Evolutionary conservation across 164 flowering plant genomes (phyloP).

Genomic region (Chimonanthus salicifolius): DNA sequence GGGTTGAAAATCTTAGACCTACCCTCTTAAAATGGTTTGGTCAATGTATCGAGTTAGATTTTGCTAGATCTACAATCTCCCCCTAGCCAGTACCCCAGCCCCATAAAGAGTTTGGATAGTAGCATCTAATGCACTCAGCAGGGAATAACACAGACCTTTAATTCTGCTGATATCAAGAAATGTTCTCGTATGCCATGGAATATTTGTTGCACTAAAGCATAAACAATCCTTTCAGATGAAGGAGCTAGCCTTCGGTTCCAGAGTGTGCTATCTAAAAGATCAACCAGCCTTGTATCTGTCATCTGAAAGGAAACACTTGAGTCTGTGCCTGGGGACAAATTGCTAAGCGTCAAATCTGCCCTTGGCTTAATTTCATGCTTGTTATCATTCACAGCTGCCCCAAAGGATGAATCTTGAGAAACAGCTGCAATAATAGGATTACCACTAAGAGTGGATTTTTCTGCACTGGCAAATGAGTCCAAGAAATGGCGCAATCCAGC

Average conservation of each 20-base stretch:
- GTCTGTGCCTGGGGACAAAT: conserved; percentile 57
- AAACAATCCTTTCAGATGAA: conserved; percentile 93
- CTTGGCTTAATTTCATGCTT: conserved; percentile 59
- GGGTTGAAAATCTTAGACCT: too few relatives aligned
- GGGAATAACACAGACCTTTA: conserved; percentile 47
- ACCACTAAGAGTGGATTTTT: conserved; percentile 37
- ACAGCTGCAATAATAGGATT: conserved; percentile 27
- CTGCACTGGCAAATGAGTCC: conserved; percentile 83
- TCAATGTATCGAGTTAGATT: too few relatives aligned
- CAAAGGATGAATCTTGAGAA: conserved; percentile 50
- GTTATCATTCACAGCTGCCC: conserved; percentile 36
- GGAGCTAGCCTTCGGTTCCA: conserved; percentile 98
- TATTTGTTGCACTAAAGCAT: conserved; percentile 94
- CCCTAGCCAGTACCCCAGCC: too few relatives aligned
- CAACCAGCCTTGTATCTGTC: conserved; percentile 82
- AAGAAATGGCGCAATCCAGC: conserved; percentile 93
- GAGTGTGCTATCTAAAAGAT: conserved; percentile 88
- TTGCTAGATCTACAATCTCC: too few relatives aligned
- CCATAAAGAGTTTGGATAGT: not conserved
- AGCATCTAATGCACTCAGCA: not conserved
- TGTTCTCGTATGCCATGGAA: conserved; percentile 93
- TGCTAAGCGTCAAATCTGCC: conserved; percentile 66
- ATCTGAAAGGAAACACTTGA: conserved; percentile 43
- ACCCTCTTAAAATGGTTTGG: too few relatives aligned
- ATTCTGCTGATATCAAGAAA: conserved; percentile 80